Percentiles rank a stretch among this genome's conserved stretches.
Evolutionary conservation across 805 yeast species (phyloP).

Genomic region (Starmerella apis): DNA sequence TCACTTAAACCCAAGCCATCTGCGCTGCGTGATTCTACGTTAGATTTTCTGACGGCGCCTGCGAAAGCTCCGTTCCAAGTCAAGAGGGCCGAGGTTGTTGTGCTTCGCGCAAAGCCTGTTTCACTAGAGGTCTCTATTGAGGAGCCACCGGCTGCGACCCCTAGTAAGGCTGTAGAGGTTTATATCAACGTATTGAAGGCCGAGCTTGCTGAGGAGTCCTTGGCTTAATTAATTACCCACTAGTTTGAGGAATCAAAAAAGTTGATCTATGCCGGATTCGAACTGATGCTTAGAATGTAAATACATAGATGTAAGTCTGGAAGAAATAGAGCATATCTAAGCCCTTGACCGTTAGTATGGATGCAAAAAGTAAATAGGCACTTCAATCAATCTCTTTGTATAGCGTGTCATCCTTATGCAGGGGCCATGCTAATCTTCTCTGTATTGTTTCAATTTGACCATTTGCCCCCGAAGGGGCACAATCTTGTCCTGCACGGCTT

Average conservation of each 20-base stretch:
- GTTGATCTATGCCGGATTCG: neutral
- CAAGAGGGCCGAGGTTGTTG: slow-evolving; percentile 9
- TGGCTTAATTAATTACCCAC: neutral
- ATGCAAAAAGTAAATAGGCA: slow-evolving; percentile 59
- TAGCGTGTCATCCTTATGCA: slow-evolving; percentile 99
- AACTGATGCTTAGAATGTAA: slow-evolving; percentile 4
- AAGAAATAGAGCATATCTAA: neutral
- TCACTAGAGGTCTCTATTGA: slow-evolving; percentile 19
- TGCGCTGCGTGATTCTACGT: slow-evolving; percentile 47
- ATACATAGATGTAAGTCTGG: neutral
- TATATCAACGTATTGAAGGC: slow-evolving; percentile 14
- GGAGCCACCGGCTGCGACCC: slow-evolving; percentile 18
- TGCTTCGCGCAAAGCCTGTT: slow-evolving; percentile 22
- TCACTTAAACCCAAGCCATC: slow-evolving; percentile 33
- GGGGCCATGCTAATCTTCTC: slow-evolving; percentile 99
- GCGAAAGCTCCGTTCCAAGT: slow-evolving; percentile 36
- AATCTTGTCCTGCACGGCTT: neutral
- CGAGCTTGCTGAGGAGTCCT: slow-evolving; percentile 1
- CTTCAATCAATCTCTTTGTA: slow-evolving; percentile 88
- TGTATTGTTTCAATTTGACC: slow-evolving; percentile 99
- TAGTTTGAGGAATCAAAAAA: neutral
- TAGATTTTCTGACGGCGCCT: slow-evolving; percentile 49
- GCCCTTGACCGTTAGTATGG: neutral
- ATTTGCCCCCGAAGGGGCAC: slow-evolving; percentile 72
- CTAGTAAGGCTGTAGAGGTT: slow-evolving; percentile 15